Evolutionary conservation across 768 basidiomycete genomes (phyloP).

Genomic region (Russula virescens): DNA sequence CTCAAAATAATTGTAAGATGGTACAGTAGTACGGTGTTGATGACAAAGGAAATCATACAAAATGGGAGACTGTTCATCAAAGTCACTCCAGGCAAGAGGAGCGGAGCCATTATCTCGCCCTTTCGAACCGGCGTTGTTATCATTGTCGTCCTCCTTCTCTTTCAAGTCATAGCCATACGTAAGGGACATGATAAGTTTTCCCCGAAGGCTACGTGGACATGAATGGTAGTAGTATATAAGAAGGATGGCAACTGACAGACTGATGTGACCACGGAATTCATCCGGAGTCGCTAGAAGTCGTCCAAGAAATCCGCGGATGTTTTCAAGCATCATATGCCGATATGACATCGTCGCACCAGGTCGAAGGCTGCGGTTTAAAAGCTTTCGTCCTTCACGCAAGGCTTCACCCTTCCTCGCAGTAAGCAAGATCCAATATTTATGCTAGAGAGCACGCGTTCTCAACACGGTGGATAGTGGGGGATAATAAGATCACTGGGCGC

Average conservation of each 20-base stretch:
- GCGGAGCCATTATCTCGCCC: not conserved
- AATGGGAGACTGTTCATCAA: conserved; percentile 7
- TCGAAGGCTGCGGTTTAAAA: too few relatives aligned
- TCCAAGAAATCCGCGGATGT: not conserved
- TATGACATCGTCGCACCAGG: not conserved
- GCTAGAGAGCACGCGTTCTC: not conserved
- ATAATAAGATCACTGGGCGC: not conserved
- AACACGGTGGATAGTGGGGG: not conserved
- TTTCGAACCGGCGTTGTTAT: not conserved
- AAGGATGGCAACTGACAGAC: not conserved
- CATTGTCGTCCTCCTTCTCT: too few relatives aligned
- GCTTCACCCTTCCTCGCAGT: not conserved
- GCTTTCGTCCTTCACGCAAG: not conserved
- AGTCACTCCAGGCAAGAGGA: not conserved
- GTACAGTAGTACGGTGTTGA: not conserved
- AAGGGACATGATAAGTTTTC: too few relatives aligned
- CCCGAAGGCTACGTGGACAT: too few relatives aligned
- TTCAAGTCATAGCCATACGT: too few relatives aligned
- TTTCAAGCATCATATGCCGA: not conserved
- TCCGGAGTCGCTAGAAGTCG: not conserved
- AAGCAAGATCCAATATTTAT: not conserved
- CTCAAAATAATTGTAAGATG: not conserved
- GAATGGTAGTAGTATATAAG: not conserved
- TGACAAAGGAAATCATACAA: not conserved
- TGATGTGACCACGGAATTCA: not conserved